Percentiles rank a stretch among this genome's conserved stretches.
Evolutionary conservation across 495 filamentous ascomycete species (phyloP).

Genomic region (Astrothelium subdiscretum): DNA sequence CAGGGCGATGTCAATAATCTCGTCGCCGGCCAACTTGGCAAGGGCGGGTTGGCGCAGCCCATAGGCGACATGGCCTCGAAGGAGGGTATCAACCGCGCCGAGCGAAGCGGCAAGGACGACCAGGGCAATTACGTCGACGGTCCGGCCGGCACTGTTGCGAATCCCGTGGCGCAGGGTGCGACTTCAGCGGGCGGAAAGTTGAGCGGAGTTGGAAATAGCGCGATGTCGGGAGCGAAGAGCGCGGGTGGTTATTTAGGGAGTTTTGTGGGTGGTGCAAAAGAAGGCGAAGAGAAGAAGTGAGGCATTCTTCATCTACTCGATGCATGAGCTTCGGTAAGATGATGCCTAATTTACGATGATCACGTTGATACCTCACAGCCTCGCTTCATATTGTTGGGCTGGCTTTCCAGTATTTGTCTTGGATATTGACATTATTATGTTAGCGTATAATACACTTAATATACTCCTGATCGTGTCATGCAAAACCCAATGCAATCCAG

Average conservation of each 20-base stretch:
- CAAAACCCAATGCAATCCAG: slow-evolving; percentile 12
- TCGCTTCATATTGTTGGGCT: too few species aligned
- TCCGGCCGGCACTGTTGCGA: slow-evolving; percentile 10
- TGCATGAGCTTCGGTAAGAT: background rate
- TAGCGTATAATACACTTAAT: background rate
- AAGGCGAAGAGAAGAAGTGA: slow-evolving; percentile 16
- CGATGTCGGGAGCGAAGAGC: slow-evolving; percentile 18
- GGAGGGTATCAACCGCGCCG: slow-evolving; percentile 52
- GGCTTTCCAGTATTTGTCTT: background rate
- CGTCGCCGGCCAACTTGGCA: slow-evolving; percentile 48
- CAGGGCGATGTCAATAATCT: slow-evolving; percentile 52
- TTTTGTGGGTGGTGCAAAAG: slow-evolving; percentile 18
- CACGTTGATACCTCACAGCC: background rate
- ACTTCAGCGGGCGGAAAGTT: slow-evolving; percentile 9
- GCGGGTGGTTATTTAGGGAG: slow-evolving; percentile 27
- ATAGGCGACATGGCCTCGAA: slow-evolving; percentile 48
- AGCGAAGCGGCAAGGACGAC: slow-evolving; percentile 51
- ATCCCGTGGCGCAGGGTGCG: slow-evolving; percentile 15
- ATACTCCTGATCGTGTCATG: background rate
- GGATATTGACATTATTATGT: background rate
- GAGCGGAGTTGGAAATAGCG: slow-evolving; percentile 6
- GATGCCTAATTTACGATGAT: background rate
- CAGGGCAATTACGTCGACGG: slow-evolving; percentile 35
- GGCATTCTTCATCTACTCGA: background rate
- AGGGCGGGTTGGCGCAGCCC: slow-evolving; percentile 48